phyloP scores from a whole-genome alignment of 2,329 filamentous ascomycete genomes.

The Aphanocladium album region DNA sequence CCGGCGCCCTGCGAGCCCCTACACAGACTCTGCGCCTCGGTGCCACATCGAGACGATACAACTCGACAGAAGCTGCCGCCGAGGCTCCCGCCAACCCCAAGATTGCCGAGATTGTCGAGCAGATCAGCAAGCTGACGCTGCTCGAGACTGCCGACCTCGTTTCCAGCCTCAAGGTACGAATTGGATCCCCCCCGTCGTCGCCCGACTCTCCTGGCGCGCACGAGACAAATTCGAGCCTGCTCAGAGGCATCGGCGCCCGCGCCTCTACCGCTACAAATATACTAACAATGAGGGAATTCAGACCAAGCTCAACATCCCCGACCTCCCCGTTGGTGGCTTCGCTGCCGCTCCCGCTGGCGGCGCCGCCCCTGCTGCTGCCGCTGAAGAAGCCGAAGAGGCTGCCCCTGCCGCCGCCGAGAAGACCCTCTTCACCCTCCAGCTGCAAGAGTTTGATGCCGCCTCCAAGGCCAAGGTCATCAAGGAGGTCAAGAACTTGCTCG shows the following conservation, averaged over 20 bases:
- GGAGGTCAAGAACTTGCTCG: slow-evolving; percentile 95
- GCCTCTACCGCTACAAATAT: not conserved
- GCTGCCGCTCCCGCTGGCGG: slow-evolving; percentile 62
- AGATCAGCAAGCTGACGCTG: slow-evolving; percentile 97
- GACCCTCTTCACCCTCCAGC: slow-evolving; percentile 94
- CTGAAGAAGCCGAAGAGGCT: slow-evolving; percentile 79
- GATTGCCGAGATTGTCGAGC: slow-evolving; percentile 90
- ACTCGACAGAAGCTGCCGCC: slow-evolving; percentile 69
- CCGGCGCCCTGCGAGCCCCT: slow-evolving; percentile 41
- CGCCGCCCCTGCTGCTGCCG: slow-evolving; percentile 54
- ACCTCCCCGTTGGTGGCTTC: slow-evolving; percentile 92
- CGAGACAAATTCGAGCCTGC: not conserved
- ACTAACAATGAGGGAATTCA: slow-evolving; percentile 32
- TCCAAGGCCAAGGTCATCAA: slow-evolving; percentile 99
- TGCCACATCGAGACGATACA: slow-evolving; percentile 67
- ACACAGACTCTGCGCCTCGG: slow-evolving; percentile 43
- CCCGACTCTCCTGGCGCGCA: not conserved
- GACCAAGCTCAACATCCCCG: slow-evolving; percentile 94
- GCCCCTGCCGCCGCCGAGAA: slow-evolving; percentile 89
- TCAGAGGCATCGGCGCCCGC: not conserved
- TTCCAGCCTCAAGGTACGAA: slow-evolving; percentile 79
- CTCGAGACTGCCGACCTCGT: slow-evolving; percentile 97
- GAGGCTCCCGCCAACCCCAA: slow-evolving; percentile 69
- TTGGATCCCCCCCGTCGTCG: not conserved
- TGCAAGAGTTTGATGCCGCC: slow-evolving; percentile 79